Percentiles rank a stretch among this genome's conserved stretches.
Evolutionary conservation across 2,329 filamentous ascomycete species (phyloP).

Genomic region (Aspergillus hortae): DNA sequence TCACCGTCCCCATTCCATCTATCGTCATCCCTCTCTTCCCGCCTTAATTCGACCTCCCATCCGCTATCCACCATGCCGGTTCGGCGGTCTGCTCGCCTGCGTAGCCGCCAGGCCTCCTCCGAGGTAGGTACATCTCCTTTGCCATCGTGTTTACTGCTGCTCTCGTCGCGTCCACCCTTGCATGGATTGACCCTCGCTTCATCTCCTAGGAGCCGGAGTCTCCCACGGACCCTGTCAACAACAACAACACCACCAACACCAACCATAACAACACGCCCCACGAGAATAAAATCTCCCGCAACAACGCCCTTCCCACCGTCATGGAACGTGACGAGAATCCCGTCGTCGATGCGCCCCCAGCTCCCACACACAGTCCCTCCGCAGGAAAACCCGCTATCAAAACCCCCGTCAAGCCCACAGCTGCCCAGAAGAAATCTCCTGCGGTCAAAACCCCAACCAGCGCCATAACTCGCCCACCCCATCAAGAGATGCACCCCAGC

Average conservation of each 20-base stretch:
- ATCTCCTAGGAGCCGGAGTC: slow-evolving; percentile 19
- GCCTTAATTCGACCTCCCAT: neutral
- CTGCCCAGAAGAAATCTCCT: slow-evolving; percentile 14
- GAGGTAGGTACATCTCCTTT: slow-evolving; percentile 27
- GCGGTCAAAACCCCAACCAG: slow-evolving; percentile 42
- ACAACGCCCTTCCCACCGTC: slow-evolving; percentile 41
- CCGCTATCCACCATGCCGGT: slow-evolving; percentile 29
- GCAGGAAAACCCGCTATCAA: slow-evolving; percentile 10
- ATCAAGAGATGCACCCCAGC: slow-evolving; percentile 87
- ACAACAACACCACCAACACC: slow-evolving; percentile 5
- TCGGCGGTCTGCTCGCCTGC: slow-evolving; percentile 41
- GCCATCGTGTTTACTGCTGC: slow-evolving; percentile 6
- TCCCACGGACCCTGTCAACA: slow-evolving; percentile 16
- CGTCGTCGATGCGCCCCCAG: slow-evolving; percentile 24
- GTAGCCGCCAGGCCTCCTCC: slow-evolving; percentile 27
- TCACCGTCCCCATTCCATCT: neutral
- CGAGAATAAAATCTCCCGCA: neutral
- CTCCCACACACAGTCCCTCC: slow-evolving; percentile 17
- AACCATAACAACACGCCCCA: slow-evolving; percentile 31
- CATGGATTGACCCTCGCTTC: slow-evolving; percentile 8
- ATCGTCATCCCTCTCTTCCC: neutral
- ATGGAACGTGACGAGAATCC: slow-evolving; percentile 46
- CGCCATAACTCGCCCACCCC: slow-evolving; percentile 65
- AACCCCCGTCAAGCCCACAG: slow-evolving; percentile 22
- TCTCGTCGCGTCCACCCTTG: neutral